phyloP scores from a whole-genome alignment of 495 filamentous ascomycete species.

The Daldinia concentrica region DNA sequence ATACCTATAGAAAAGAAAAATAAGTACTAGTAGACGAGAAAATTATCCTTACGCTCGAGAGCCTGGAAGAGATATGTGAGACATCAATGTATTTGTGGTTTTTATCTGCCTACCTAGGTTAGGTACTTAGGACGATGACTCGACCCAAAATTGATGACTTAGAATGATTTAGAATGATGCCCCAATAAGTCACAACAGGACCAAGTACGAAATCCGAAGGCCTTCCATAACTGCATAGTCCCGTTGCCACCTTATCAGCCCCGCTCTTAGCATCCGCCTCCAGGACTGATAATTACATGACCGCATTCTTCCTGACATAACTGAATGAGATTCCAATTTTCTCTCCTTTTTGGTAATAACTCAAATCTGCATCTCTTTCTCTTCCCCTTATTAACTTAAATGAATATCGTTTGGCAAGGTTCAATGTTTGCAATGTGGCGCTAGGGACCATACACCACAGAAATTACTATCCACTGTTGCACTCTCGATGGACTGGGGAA shows the following conservation, averaged over 20 bases:
- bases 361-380: constrained; percentile 5
- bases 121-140: constrained; percentile 35
- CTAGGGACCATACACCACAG: background rate
- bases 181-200: background rate
- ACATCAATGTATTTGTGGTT: constrained; percentile 28
- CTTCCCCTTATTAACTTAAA: constrained; percentile 4
- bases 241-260: constrained; percentile 8
- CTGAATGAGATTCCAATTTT: constrained; percentile 27
- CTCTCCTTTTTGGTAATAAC: background rate
- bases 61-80: constrained; percentile 1
- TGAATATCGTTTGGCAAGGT: constrained; percentile 10
- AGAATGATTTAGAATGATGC: constrained; percentile 4
- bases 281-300: constrained; percentile 28
- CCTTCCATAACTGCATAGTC: constrained; percentile 7
- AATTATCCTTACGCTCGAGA: constrained; percentile 9
- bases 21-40: background rate
- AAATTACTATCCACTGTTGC: background rate
- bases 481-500: background rate
- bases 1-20: background rate
- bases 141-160: constrained; percentile 33
- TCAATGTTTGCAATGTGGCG: constrained; percentile 6
- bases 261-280: constrained; percentile 2
- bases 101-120: constrained; percentile 25
- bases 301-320: constrained; percentile 23
- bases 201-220: constrained; percentile 18